Base-by-base conservation (phyloP, 768 basidiomycete genomes). In the Mrakia blollopis region DNA sequence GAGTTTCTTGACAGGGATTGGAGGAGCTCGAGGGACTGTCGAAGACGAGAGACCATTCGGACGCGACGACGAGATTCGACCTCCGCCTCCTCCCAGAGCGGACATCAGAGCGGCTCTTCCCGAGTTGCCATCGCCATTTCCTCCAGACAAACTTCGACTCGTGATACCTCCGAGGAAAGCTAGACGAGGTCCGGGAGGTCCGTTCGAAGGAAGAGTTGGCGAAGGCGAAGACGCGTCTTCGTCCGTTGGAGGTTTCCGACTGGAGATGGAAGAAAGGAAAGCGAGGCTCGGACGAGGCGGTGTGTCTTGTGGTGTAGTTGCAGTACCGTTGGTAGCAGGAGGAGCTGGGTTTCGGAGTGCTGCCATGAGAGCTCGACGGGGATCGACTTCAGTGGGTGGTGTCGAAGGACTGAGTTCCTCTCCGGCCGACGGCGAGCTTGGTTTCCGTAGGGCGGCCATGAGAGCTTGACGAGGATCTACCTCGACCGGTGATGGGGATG, bases 1-100 rank as follows among this genome's bases (percentile, higher is more conserved):
- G 16, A 76, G 75, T 23, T 76, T 76, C 75, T 70, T 76, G 41
- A 67, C 39, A n/a, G 75, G 67, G 39, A 54, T 39, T 6, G 47
- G 32, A 3, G 75, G 54, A 13, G 68, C 30, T 62, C 52, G 65
- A 32, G 39, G 32, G 4, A 16, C 35, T 0, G 47, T 9, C 10
- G 52, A 30, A 4, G 47, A n/a, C 23, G 52, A 30, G 47, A 47
- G 44, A 32, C 69, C 69, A 28, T 65, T 65, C 37, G 63, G 18
- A 35, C 37, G 63, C 63, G 30, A 39, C 63, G 30, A 35, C 63
- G 50, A 30, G 28, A 21, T 37, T 21, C 21, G 13, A 30, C 52
- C 30, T 21, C 52, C 28, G 23, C 71, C 47, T 23, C 35, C 54
- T 23, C 35, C 35, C 30, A 72, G 10, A 13, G 54, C 32, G 7